Evolutionary conservation across 805 yeast genomes (phyloP).

Genomic region (Kodamaea hsintzibuensis): DNA sequence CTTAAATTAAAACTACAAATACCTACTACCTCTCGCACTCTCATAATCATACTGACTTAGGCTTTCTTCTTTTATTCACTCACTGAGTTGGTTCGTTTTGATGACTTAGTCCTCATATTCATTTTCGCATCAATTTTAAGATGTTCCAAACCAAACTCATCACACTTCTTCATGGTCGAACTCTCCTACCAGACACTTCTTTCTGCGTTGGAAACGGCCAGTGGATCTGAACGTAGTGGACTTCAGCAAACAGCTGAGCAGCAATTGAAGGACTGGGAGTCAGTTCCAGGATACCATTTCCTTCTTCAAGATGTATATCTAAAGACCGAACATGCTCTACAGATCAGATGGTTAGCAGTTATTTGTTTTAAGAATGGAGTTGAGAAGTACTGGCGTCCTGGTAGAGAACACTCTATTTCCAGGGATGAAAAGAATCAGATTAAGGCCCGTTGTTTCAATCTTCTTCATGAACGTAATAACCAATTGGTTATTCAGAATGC

Average conservation of each 20-base stretch:
- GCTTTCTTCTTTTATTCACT: too few species aligned
- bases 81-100: not conserved
- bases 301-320: slow-evolving; percentile 59
- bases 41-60: too few species aligned
- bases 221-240: slow-evolving; percentile 46
- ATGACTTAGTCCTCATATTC: not conserved
- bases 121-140: not conserved
- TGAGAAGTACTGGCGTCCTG: slow-evolving; percentile 80
- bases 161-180: slow-evolving; percentile 13
- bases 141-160: not conserved
- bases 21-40: too few species aligned
- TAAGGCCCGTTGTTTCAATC: slow-evolving; percentile 54
- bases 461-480: slow-evolving; percentile 67
- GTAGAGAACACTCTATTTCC: slow-evolving; percentile 50
- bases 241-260: slow-evolving; percentile 59
- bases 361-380: slow-evolving; percentile 88
- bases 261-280: slow-evolving; percentile 71
- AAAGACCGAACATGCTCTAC: slow-evolving; percentile 57
- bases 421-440: slow-evolving; percentile 73
- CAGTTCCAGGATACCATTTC: slow-evolving; percentile 57
- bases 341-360: slow-evolving; percentile 81
- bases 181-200: slow-evolving; percentile 18
- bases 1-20: too few species aligned
- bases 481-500: slow-evolving; percentile 84
- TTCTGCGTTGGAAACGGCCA: slow-evolving; percentile 19